A percentile compares a stretch with the other conserved stretches of the same genome.
These are phyloP conservation scores for Fraxinus cuspidata DNA, from an alignment of 257 asterid species.

Conservation along the genomic window DNA sequence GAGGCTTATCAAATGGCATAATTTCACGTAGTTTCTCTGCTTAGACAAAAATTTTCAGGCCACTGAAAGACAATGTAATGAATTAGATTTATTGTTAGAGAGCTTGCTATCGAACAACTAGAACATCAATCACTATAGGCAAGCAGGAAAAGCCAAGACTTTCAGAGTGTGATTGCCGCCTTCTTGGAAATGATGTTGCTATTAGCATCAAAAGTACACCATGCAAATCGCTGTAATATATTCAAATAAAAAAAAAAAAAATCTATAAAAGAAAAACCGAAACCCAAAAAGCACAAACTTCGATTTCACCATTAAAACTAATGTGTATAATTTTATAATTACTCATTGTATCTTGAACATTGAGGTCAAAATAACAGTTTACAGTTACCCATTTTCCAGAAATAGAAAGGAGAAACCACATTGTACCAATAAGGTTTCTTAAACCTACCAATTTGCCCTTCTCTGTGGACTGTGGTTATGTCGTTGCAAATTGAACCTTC, in stretches of 20 bases:
- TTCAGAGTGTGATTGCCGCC: not conserved
- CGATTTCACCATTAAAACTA: not conserved
- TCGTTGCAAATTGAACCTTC: not conserved
- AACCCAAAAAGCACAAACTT: not conserved
- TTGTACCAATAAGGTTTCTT: not conserved
- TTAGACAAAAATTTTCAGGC: not conserved
- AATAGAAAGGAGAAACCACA: not conserved
- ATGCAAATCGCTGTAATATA: not conserved
- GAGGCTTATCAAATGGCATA: not conserved
- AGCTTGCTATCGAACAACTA: not conserved
- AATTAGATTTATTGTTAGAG: not conserved
- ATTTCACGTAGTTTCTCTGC: slow-evolving; percentile 4
- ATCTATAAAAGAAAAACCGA: not conserved
- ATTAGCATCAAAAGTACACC: not conserved
- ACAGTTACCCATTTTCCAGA: not conserved
- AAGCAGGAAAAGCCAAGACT: not conserved
- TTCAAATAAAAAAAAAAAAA: not conserved
- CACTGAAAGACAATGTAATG: not conserved
- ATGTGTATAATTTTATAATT: not conserved
- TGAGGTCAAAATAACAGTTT: not conserved
- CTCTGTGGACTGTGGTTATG: not conserved
- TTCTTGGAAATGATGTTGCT: not conserved
- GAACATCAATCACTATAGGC: not conserved
- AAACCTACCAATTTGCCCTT: not conserved
- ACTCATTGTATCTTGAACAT: not conserved